Evolutionary conservation across 1,139 yeast genomes (phyloP).

Genomic region (Debaryomyces udenii): DNA sequence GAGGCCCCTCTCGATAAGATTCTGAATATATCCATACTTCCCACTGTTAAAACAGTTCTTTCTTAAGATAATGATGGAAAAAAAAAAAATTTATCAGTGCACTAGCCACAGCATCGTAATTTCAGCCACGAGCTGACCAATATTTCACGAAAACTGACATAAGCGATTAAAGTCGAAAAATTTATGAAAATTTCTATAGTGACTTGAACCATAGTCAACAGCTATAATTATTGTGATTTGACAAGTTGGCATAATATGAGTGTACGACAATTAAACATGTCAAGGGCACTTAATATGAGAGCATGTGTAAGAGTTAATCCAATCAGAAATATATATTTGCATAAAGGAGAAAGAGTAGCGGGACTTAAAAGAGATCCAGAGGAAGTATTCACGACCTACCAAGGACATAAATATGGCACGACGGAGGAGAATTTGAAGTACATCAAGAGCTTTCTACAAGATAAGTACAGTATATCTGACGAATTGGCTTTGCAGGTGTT

Average conservation of each 20-base stretch:
- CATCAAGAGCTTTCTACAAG: constrained; percentile 49
- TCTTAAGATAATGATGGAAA: not conserved
- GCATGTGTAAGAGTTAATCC: constrained; percentile 6
- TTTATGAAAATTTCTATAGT: constrained; percentile 8
- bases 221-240: not conserved
- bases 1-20: constrained; percentile 85
- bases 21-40: constrained; percentile 82
- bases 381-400: constrained; percentile 57
- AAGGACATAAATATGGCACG: constrained; percentile 63
- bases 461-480: constrained; percentile 49
- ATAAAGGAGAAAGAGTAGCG: constrained; percentile 64
- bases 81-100: constrained; percentile 9
- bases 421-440: constrained; percentile 50
- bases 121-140: constrained; percentile 6
- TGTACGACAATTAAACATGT: constrained; percentile 19
- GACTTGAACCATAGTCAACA: not conserved
- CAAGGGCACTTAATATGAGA: constrained; percentile 4
- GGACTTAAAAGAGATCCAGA: constrained; percentile 81
- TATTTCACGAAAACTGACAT: constrained; percentile 4
- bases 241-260: constrained; percentile 13
- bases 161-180: constrained; percentile 8
- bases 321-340: constrained; percentile 37
- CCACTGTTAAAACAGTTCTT: not conserved
- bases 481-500: constrained; percentile 72
- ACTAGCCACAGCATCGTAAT: constrained; percentile 11